Evolutionary conservation across 75 land plant genomes (phyloP), one percentile per base, ranked within the genome.

Genomic region (Cupressus sempervirens): DNA sequence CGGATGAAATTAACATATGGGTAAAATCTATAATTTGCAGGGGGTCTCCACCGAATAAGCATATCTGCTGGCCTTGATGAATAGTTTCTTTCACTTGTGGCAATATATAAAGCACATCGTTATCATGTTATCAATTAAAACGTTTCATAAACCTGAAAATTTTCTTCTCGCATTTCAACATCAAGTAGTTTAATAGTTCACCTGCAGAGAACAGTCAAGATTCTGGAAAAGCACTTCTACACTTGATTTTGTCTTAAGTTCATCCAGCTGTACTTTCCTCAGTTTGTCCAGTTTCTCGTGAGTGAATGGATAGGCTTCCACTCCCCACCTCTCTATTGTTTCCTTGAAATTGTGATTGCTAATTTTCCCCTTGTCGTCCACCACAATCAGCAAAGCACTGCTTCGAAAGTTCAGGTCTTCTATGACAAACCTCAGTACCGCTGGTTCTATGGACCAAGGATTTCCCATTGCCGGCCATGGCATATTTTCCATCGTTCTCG

Each of bases 371-470:
- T 74, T 74, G 9, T 74, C 16, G 36, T 74, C 76, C 14, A 74
- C 76, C 76, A 15, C 15, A 32, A 74, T 32, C 76, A 74, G 36
- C 18, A 32, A 32, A 0, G 40, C 16, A 15, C 76, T 74, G 40
- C 15, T 32, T 13, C 35, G 4, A 32, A 74, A 74, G 40, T 74
- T 10, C 4, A 32, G 32, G 32, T 74, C 40, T 15, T 74, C 38
- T 35, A 5, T 74, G 36, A 74, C 76, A 32, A 74, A 74, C 36
- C 35, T 35, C 12, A 73, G 0, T 74, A 74, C 76, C 16, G 35
- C 76, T 32, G 76, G 76, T 74, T 34, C 76, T 35, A 74, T 74
- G 34, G 76, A 32, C 76, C 76, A 74, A 35, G 76, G 76, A 74
- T 74, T 38, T 32, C 18, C 15, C 34, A 74, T 35, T 74, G 76